Conservation (phyloP, 257 asterid species). For the Forsythia suspensa region DNA sequence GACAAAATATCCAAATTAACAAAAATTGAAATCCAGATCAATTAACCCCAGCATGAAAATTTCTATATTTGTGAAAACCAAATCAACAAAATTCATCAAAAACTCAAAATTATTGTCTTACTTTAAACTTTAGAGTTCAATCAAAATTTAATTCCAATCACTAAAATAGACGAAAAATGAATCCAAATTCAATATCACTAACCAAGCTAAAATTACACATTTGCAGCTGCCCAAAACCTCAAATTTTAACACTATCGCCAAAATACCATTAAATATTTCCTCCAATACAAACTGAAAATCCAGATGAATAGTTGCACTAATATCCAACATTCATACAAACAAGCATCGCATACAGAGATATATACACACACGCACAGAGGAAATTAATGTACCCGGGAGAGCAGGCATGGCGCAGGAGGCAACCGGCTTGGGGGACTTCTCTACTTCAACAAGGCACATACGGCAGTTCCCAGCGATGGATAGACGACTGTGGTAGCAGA, state of each 20-base stretch:
- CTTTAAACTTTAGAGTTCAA: not conserved
- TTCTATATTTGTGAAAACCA: not conserved
- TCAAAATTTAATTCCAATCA: not conserved
- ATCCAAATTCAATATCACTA: not conserved
- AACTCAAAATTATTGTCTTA: not conserved
- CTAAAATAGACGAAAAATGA: not conserved
- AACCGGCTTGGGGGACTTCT: slow-evolving; percentile 93
- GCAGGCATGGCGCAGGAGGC: slow-evolving; percentile 99
- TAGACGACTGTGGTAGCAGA: slow-evolving; percentile 79
- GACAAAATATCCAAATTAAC: not conserved
- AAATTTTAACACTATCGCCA: not conserved
- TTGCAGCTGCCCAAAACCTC: not conserved
- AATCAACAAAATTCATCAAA: not conserved
- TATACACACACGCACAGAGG: not conserved
- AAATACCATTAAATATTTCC: not conserved
- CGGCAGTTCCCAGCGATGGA: slow-evolving; percentile 96
- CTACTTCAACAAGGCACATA: slow-evolving; percentile 97
- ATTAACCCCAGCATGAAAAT: slow-evolving; percentile 16
- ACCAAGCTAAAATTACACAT: slow-evolving; percentile 3
- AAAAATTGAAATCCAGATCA: not conserved
- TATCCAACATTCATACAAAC: not conserved
- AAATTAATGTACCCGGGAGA: slow-evolving; percentile 60
- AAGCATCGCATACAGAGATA: not conserved
- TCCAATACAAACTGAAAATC: not conserved
- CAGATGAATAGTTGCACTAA: not conserved